Evolutionary conservation across 306 rosid genomes (phyloP).

Genomic region (Acmispon strigosus): DNA sequence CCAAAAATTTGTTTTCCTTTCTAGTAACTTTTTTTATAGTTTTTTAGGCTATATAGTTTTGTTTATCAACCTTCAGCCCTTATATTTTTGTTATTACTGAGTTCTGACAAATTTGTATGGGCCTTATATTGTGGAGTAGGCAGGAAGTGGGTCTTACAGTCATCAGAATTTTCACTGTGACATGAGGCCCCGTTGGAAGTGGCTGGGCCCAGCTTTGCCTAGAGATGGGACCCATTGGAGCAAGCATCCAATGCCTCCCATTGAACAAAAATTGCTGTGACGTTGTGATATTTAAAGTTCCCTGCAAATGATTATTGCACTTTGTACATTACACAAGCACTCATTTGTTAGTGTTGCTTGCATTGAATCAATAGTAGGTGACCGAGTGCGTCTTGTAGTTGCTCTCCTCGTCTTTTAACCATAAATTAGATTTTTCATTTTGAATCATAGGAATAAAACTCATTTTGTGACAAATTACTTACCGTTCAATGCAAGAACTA

Average conservation of each 20-base stretch:
- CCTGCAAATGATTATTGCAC: background rate
- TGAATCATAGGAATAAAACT: too few species aligned
- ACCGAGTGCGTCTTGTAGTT: too few species aligned
- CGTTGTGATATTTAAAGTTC: too few species aligned
- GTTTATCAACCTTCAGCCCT: too few species aligned
- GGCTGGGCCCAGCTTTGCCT: conserved; percentile 21
- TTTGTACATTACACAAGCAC: background rate
- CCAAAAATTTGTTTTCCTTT: too few species aligned
- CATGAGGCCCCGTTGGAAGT: conserved; percentile 27
- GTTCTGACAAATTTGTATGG: conserved; percentile 20
- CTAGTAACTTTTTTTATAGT: too few species aligned
- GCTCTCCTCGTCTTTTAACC: too few species aligned
- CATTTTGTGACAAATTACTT: too few species aligned
- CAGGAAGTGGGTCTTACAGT: conserved; percentile 31
- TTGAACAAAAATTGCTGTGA: background rate
- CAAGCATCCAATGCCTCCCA: conserved; percentile 37
- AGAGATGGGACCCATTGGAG: conserved; percentile 19
- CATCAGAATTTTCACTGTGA: background rate
- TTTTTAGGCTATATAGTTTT: too few species aligned
- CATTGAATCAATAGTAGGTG: too few species aligned
- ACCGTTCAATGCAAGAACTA: too few species aligned
- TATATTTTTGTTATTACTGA: background rate
- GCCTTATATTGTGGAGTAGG: conserved; percentile 30
- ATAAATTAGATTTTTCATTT: too few species aligned
- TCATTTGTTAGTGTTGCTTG: background rate